Conservation (phyloP, 2,329 filamentous ascomycete species). For the Monosporascus ibericus region DNA sequence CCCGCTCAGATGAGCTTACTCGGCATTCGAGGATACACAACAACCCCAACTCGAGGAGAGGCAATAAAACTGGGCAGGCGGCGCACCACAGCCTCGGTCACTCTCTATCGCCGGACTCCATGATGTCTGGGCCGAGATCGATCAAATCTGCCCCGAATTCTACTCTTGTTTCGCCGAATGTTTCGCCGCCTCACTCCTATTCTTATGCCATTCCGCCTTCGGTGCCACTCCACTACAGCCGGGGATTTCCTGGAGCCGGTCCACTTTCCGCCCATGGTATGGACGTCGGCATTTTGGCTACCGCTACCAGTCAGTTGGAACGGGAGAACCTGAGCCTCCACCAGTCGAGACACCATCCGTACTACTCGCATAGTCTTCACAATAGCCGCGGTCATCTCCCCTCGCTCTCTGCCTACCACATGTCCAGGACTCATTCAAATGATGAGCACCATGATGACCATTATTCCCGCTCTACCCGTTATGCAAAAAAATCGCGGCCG, state of each 20-base stretch:
- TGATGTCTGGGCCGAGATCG: conserved; percentile 68
- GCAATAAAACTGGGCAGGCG: conserved; percentile 66
- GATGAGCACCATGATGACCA: conserved; percentile 73
- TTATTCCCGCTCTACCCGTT: conserved; percentile 61
- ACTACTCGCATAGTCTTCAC: conserved; percentile 43
- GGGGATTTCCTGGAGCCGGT: conserved; percentile 34
- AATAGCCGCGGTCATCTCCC: conserved; percentile 59
- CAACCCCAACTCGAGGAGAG: conserved; percentile 93
- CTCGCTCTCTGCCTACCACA: conserved; percentile 81
- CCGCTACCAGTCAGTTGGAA: conserved; percentile 56
- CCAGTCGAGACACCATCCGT: conserved; percentile 45
- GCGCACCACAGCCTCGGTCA: conserved; percentile 39
- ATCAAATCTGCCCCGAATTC: conserved; percentile 86
- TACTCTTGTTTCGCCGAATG: conserved; percentile 84
- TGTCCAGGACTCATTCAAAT: conserved; percentile 83
- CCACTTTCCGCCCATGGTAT: conserved; percentile 31
- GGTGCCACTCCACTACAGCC: conserved; percentile 41
- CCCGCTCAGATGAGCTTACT: conserved; percentile 91
- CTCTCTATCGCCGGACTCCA: conserved; percentile 49
- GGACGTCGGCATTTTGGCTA: conserved; percentile 56
- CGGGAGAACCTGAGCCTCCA: conserved; percentile 47
- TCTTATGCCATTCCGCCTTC: conserved; percentile 53
- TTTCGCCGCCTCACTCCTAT: conserved; percentile 90
- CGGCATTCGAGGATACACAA: conserved; percentile 97
- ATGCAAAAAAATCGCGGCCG: conserved; percentile 82